A percentile compares a stretch with the other conserved stretches of the same genome.
Conservation (phyloP, 2,329 filamentous ascomycete genomes). For the Trematosphaeria pertusa region DNA sequence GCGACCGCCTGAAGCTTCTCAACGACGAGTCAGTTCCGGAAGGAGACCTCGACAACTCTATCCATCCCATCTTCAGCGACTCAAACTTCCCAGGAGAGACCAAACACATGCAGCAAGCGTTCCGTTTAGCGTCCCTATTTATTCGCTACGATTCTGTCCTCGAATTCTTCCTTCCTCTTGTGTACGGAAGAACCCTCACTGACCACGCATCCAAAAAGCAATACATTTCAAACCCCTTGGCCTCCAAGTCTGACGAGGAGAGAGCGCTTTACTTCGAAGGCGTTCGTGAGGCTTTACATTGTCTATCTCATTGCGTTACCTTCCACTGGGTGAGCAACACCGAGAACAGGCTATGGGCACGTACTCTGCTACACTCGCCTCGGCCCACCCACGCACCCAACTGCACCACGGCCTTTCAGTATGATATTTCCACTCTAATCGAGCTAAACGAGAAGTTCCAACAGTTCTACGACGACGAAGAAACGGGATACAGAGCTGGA, state of each 20-base stretch:
- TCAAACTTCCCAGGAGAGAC: conserved; percentile 19
- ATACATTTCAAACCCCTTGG: conserved; percentile 31
- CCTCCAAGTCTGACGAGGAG: conserved; percentile 16
- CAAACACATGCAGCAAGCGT: conserved; percentile 25
- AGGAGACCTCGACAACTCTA: conserved; percentile 33
- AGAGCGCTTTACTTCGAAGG: conserved; percentile 17
- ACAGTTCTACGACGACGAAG: conserved; percentile 23
- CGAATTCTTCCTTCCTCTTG: conserved; percentile 38
- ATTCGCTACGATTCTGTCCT: conserved; percentile 36
- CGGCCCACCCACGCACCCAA: conserved; percentile 11
- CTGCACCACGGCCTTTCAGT: conserved; percentile 25
- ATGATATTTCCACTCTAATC: conserved; percentile 23
- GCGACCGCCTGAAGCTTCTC: conserved; percentile 41
- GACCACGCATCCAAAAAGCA: conserved; percentile 13
- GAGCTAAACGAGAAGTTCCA: conserved; percentile 28
- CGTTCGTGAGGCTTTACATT: conserved; percentile 33
- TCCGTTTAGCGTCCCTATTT: conserved; percentile 44
- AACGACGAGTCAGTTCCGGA: conserved; percentile 28
- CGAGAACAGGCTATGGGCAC: conserved; percentile 28
- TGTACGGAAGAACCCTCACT: conserved; percentile 31
- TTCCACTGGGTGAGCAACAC: conserved; percentile 23
- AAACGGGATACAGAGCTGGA: conserved; percentile 26
- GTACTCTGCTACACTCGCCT: conserved; percentile 18
- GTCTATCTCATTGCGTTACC: conserved; percentile 31
- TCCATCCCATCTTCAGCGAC: conserved; percentile 39